phyloP scores from a whole-genome alignment of 2,329 filamentous ascomycete species.

The Magnaporthiopsis rhizophila region DNA sequence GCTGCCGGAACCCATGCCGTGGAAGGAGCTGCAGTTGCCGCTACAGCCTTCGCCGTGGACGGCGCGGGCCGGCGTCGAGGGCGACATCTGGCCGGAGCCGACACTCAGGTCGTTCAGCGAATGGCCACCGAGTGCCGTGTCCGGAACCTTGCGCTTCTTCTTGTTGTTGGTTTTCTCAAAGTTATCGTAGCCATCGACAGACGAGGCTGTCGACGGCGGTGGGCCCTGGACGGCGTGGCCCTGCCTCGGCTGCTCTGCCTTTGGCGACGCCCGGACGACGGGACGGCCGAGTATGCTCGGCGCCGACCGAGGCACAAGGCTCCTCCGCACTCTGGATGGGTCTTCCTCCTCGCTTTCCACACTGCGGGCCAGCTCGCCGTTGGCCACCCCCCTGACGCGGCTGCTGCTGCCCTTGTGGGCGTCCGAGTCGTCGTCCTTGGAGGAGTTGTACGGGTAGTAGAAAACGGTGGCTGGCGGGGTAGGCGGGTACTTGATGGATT shows the following conservation, averaged over 20 bases:
- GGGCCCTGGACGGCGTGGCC: slow-evolving; percentile 25
- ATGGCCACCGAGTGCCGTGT: slow-evolving; percentile 44
- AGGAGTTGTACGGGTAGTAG: slow-evolving; percentile 55
- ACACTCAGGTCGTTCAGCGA: slow-evolving; percentile 24
- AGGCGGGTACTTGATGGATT: slow-evolving; percentile 74
- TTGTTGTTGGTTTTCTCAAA: slow-evolving; percentile 99
- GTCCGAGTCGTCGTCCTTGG: slow-evolving; percentile 37
- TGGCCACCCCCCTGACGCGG: slow-evolving; percentile 23
- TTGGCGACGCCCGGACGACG: slow-evolving; percentile 32
- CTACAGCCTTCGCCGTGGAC: slow-evolving; percentile 25
- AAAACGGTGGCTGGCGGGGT: slow-evolving; percentile 73
- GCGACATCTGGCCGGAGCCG: slow-evolving; percentile 8
- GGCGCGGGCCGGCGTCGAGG: slow-evolving; percentile 4
- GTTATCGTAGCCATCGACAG: slow-evolving; percentile 84
- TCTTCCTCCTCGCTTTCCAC: slow-evolving; percentile 57
- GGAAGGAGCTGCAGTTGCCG: slow-evolving; percentile 26
- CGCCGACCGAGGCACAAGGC: slow-evolving; percentile 35
- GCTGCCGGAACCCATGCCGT: slow-evolving; percentile 41
- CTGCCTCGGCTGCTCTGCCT: slow-evolving; percentile 29
- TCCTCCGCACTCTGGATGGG: slow-evolving; percentile 23
- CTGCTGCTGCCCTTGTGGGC: not conserved
- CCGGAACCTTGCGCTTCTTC: slow-evolving; percentile 96
- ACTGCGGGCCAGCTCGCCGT: slow-evolving; percentile 34
- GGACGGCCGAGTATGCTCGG: slow-evolving; percentile 37
- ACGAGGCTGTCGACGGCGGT: slow-evolving; percentile 59